Evolutionary conservation across 352 stramenopile genomes (phyloP), one percentile per base, ranked within the genome.

Genomic region (Globisporangium perplexum): DNA sequence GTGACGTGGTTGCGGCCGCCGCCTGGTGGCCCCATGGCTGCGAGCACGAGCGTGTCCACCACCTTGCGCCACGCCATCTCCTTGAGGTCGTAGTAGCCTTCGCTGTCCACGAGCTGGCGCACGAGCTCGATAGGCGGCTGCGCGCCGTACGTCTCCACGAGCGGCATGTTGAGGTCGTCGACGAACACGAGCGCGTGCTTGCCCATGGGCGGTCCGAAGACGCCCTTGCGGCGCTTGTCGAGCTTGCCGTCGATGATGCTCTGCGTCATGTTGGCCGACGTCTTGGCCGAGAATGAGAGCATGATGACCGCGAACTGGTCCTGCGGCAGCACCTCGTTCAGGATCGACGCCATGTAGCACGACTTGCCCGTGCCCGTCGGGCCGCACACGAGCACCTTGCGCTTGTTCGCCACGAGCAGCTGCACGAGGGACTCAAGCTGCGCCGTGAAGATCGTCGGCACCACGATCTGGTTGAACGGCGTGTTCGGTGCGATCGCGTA

Each of bases 221-320:
- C 86, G 33, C 87, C 87, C 55, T 97, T 97, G 17, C 90, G 73
- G 0, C 92, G 72, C 63, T 98, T 98, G 56, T 97, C 88, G 8
- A 98, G 72, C 62, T 98, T 97, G n/a, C 91, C 90, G 52, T 98
- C 90, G 41, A 98, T 97, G 66, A 98, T 97, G 60, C 95, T 94
- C 51, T 98, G 92, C 4, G 92, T 98, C 91, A 97, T 97, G 47
- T 96, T 95, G 12, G 92, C 88, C 15, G 86, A 96, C 0, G 92
- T 98, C 65, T 97, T 97, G 1, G 92, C 92, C 17, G 87, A 96
- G 51, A 98, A 98, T 14, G 86, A 92, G 4, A 98, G 65, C 65
- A 84, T 88, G 38, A 98, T 78, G 10, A 94, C 71, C 12, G 89
- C 90, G 59, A 88, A 96, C 53, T 86, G 70, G 18, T 91, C 74